Conservation (phyloP, 106 monocot genomes). For the Allium cepa region DNA sequence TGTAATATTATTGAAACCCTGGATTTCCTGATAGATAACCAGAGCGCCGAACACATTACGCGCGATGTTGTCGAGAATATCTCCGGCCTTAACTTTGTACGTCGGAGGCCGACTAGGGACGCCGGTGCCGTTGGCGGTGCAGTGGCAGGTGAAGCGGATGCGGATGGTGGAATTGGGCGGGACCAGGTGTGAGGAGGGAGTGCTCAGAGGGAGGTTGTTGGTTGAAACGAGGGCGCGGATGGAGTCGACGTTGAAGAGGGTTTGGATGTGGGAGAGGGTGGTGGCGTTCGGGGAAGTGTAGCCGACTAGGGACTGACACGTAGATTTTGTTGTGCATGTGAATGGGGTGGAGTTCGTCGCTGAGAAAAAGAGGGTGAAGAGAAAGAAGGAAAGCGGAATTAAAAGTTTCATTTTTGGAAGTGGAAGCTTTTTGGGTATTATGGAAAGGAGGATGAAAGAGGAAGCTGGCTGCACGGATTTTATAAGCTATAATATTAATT, state of each 20-base stretch:
- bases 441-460: no score
- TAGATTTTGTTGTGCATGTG: slow-evolving; percentile 28
- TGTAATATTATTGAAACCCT: slow-evolving; percentile 36
- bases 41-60: slow-evolving; percentile 29
- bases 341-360: slow-evolving; percentile 21
- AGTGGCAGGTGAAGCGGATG: slow-evolving; percentile 57
- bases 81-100: slow-evolving; percentile 37
- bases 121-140: slow-evolving; percentile 38
- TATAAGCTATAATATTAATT: no score
- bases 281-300: slow-evolving; percentile 50
- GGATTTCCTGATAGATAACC: slow-evolving; percentile 46
- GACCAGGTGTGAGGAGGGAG: slow-evolving; percentile 20
- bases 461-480: no score
- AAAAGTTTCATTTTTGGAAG: not conserved
- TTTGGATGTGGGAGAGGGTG: slow-evolving; percentile 36
- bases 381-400: not conserved
- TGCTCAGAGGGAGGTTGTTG: slow-evolving; percentile 45
- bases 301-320: slow-evolving; percentile 51
- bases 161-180: slow-evolving; percentile 31
- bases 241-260: slow-evolving; percentile 53
- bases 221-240: slow-evolving; percentile 45
- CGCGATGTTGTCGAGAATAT: slow-evolving; percentile 47
- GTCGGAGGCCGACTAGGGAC: slow-evolving; percentile 24
- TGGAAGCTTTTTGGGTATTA: no score
- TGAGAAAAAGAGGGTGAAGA: not conserved